Percentiles rank a stretch among this genome's conserved stretches.
phyloP scores from a whole-genome alignment of 2,329 filamentous ascomycete species.

The Cercospora zeina region DNA sequence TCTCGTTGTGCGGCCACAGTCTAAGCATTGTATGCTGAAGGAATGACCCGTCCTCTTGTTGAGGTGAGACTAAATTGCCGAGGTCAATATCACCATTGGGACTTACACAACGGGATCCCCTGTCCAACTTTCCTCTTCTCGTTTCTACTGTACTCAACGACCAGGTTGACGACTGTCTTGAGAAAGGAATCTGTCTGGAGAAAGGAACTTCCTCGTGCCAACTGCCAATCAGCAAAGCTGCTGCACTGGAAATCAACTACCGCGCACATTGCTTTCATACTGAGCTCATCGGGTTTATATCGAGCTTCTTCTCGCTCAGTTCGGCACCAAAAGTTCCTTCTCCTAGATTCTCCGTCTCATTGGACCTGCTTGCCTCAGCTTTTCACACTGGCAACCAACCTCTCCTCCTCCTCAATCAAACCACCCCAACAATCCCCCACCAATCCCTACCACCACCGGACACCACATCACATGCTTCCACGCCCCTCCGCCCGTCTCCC shows the following conservation, averaged over 20 bases:
- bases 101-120: too few species aligned
- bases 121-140: too few species aligned
- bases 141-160: too few species aligned
- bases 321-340: background rate
- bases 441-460: conserved; percentile 12
- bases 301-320: background rate
- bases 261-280: too few species aligned
- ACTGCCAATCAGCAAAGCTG: background rate
- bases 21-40: too few species aligned
- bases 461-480: conserved; percentile 19
- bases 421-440: conserved; percentile 18
- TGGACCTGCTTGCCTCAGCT: background rate
- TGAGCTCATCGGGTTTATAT: background rate
- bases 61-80: too few species aligned
- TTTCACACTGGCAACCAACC: background rate
- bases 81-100: too few species aligned
- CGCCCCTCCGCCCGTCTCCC: conserved; percentile 15
- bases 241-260: background rate
- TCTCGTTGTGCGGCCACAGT: too few species aligned
- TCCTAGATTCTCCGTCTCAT: background rate
- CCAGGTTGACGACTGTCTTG: too few species aligned
- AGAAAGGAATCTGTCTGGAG: too few species aligned
- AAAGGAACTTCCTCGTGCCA: too few species aligned
- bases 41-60: too few species aligned
- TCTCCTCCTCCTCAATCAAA: conserved; percentile 13